Conservation (phyloP, 176 grass and related monocot genomes). For the Dendrocalamus sinicus region DNA sequence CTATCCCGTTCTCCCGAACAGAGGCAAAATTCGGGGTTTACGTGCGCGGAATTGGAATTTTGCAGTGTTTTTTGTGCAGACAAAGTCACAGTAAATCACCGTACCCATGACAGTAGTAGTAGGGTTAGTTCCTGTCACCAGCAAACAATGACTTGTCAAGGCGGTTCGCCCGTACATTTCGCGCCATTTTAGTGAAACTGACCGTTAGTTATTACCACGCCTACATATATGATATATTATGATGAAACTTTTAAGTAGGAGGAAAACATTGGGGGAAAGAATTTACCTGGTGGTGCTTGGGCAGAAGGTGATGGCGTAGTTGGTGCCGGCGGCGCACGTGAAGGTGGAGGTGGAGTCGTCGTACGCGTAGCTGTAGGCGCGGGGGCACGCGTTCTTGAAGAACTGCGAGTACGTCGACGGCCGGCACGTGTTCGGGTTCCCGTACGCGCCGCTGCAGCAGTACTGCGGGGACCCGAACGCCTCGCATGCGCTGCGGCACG, state of each 20-base stretch:
- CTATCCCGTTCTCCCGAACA: not conserved
- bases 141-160: not conserved
- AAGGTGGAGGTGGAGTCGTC: constrained; percentile 91
- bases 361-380: constrained; percentile 96
- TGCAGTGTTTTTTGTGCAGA: not conserved
- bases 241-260: not conserved
- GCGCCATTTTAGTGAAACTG: constrained; percentile 17
- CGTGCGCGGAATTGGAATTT: not conserved
- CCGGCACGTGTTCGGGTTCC: constrained; percentile 81
- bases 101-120: not conserved
- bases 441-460: constrained; percentile 89
- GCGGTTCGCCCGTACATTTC: constrained; percentile 6
- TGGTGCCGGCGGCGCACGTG: constrained; percentile 69
- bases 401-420: constrained; percentile 82
- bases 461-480: constrained; percentile 87
- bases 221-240: not conserved
- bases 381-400: constrained; percentile 95
- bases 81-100: not conserved
- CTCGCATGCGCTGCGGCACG: constrained; percentile 91
- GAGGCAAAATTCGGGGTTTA: not conserved
- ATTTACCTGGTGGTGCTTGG: constrained; percentile 74
- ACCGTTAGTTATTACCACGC: not conserved
- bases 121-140: not conserved
- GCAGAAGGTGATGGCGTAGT: constrained; percentile 95
- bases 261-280: not conserved